These are phyloP conservation scores for Agrocybe chaxingu DNA, from an alignment of 768 basidiomycete genomes.

Conservation along the genomic window DNA sequence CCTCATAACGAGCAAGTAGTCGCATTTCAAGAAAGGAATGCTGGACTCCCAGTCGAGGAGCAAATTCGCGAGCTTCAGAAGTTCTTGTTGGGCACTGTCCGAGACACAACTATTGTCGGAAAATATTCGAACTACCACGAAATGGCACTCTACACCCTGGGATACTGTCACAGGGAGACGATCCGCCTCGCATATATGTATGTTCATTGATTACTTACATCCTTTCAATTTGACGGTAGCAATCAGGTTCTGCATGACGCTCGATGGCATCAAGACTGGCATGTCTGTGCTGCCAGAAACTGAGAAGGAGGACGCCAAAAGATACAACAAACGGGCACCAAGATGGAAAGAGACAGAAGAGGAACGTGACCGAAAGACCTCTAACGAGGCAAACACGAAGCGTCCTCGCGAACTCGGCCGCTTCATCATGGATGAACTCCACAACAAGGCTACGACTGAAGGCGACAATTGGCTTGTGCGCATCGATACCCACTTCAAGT, in stretches of 20 bases:
- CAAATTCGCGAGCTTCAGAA: constrained; percentile 40
- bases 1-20: constrained; percentile 41
- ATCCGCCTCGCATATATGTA: constrained; percentile 53
- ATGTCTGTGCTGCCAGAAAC: constrained; percentile 34
- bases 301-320: constrained; percentile 17
- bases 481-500: constrained; percentile 27
- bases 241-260: constrained; percentile 43
- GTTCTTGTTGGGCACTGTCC: constrained; percentile 48
- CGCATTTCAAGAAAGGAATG: constrained; percentile 34
- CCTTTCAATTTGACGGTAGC: not conserved
- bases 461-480: constrained; percentile 15
- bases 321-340: constrained; percentile 18
- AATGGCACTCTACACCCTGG: constrained; percentile 46
- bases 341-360: constrained; percentile 31
- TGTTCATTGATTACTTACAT: not conserved
- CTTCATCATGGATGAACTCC: constrained; percentile 46
- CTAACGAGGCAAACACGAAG: constrained; percentile 23
- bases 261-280: constrained; percentile 65
- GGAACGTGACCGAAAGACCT: constrained; percentile 12
- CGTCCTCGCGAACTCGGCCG: constrained; percentile 15
- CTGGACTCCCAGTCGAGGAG: constrained; percentile 13
- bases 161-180: constrained; percentile 48
- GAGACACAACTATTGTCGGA: constrained; percentile 44
- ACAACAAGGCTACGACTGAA: constrained; percentile 22
- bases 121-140: constrained; percentile 57